Conservation (phyloP, 1,284 basidiomycete species). For the Trichosporon sp. region DNA sequence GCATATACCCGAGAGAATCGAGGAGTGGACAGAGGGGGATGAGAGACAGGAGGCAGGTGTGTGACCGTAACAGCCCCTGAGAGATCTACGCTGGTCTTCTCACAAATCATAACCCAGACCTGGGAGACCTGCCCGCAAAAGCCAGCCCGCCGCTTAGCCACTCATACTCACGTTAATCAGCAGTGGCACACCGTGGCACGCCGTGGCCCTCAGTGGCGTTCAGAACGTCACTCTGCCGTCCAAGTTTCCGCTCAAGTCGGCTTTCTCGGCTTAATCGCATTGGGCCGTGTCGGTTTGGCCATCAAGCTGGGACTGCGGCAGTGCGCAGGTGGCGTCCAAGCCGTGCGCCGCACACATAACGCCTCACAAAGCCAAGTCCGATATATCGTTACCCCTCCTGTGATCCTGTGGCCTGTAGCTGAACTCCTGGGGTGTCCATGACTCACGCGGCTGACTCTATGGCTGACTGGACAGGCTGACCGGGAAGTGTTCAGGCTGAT, state of each 20-base stretch:
- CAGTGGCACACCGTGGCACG: too few species aligned
- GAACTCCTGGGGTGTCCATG: too few species aligned
- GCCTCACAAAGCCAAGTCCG: neutral
- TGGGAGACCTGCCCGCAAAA: neutral
- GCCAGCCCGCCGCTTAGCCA: neutral
- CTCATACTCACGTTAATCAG: neutral
- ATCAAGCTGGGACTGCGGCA: too few species aligned
- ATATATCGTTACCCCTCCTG: neutral
- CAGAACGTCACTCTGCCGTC: neutral
- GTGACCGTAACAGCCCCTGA: neutral
- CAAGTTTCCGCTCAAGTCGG: neutral
- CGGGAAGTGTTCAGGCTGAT: too few species aligned
- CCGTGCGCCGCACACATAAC: neutral
- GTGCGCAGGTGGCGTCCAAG: too few species aligned
- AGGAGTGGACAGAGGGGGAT: too few species aligned
- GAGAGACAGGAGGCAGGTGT: too few species aligned
- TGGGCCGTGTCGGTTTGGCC: neutral
- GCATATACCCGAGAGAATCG: too few species aligned
- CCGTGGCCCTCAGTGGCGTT: neutral
- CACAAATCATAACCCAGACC: neutral
- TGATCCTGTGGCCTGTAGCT: too few species aligned
- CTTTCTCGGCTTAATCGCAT: slow-evolving; percentile 10
- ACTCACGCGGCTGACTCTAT: too few species aligned
- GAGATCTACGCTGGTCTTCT: neutral
- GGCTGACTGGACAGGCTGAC: too few species aligned